phyloP scores from a whole-genome alignment of 768 basidiomycete species.

The Boletus subcaerulescens region DNA sequence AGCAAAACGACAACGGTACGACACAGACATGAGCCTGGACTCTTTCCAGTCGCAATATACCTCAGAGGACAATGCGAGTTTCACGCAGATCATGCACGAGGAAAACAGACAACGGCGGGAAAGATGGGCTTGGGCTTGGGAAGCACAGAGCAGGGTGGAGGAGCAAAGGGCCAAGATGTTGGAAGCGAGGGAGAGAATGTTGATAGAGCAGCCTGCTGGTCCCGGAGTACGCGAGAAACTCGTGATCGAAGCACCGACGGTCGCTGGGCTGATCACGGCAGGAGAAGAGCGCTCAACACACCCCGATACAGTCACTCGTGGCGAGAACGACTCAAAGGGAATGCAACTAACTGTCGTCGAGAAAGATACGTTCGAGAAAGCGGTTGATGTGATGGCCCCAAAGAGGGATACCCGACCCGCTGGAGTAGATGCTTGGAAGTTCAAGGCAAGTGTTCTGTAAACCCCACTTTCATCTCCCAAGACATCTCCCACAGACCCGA shows the following conservation, averaged over 20 bases:
- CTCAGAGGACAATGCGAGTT: slow-evolving; percentile 96
- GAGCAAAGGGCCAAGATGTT: slow-evolving; percentile 61
- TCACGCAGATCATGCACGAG: slow-evolving; percentile 85
- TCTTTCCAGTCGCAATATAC: slow-evolving; percentile 89
- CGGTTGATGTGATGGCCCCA: slow-evolving; percentile 76
- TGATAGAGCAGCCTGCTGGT: slow-evolving; percentile 65
- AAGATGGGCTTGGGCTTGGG: slow-evolving; percentile 91
- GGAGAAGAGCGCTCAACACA: slow-evolving; percentile 15
- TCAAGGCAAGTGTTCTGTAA: slow-evolving; percentile 51
- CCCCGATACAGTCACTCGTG: slow-evolving; percentile 17
- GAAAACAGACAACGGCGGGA: slow-evolving; percentile 84
- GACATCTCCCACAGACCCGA: slow-evolving; percentile 55
- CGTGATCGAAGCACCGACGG: slow-evolving; percentile 55
- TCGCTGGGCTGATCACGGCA: slow-evolving; percentile 52
- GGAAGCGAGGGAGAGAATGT: slow-evolving; percentile 62
- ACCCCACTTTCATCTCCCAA: neutral
- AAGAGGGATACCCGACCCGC: slow-evolving; percentile 69
- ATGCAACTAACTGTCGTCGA: slow-evolving; percentile 20
- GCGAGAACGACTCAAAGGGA: slow-evolving; percentile 24
- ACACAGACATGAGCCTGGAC: slow-evolving; percentile 69
- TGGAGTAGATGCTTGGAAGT: slow-evolving; percentile 78
- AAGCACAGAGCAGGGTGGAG: slow-evolving; percentile 82
- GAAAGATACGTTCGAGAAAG: slow-evolving; percentile 29
- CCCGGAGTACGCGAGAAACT: slow-evolving; percentile 68
- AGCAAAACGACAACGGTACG: slow-evolving; percentile 56